Evolutionary conservation across 1,139 yeast genomes (phyloP), one percentile per base, ranked within the genome.

Genomic region (Hanseniaspora sp.): DNA sequence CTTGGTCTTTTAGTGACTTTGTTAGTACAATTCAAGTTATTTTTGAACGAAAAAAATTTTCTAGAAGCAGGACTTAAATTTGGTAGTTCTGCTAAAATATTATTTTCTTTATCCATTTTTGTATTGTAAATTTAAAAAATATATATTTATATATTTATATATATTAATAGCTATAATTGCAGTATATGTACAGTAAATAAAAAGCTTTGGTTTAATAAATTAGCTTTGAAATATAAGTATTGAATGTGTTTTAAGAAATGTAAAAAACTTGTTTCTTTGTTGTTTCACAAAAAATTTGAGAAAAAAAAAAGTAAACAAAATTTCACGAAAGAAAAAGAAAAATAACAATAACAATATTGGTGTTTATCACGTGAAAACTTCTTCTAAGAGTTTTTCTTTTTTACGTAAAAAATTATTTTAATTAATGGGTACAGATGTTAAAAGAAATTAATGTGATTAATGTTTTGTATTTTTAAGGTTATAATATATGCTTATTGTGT

Each of bases 241-340:
- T 23, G 23, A 9, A 18, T 8, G 3, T 23, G 7, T 13, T 28
- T 37, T 37, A 37, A 3, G 40, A 15, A 8, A 37, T 37, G 18
- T 37, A 11, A 37, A 28, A 41, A 17, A 35, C 11, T 2, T 37
- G 53, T 49, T 49, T 42, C 28, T 29, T 1, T 11, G 23, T 17
- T 40, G 54, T 51, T 37, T 51, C 54, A 51, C 48, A 51, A 43
- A 44, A 44, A 30, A 33, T 9, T 5, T 7, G 15, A 38, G 12
- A 43, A 49, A 39, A 15, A 31, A 18, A 38, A 34, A 38, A 35
- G 12, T n/a, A 18, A 30, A 15, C 15, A 35, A 28, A 13, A 5
- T 12, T 37, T 7, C 15, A 15, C 3, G 12, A 18, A 29, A 46
- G 17, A 15, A 46, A 11, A 46, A 34, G 6, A 31, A 18, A 12